Evolutionary conservation across 306 rosid genomes (phyloP), one percentile per base, ranked within the genome.

Genomic region (Notholithocarpus densiflorus): DNA sequence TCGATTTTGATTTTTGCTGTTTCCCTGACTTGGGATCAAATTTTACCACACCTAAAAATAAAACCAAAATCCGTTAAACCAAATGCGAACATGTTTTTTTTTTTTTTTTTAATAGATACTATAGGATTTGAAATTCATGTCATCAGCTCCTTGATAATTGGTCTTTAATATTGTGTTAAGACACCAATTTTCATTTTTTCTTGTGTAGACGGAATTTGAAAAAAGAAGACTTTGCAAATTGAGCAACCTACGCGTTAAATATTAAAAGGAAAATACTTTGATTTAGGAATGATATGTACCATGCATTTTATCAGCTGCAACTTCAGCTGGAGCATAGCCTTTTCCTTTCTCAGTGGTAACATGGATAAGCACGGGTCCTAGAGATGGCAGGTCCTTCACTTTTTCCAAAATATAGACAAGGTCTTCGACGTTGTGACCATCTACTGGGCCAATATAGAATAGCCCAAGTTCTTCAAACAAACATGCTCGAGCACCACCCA

Each of bases 241-340:
- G 45, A 40, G 45, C 45, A 40, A 40, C 11, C 10, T 40, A 40
- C 11, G 11, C 45, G 11, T 40, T 2, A 40, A 40, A 40, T 40
- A 40, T 40, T 40, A 40, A 2, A 8, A 40, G 45, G 45, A 40
- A 7, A 8, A 40, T 40, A 40, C 45, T 68, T 4, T 20, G 20
- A 21, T 20, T 56, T 5, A 20, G 19, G 18, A 43, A 21, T 23
- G 54, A 5, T 10, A 17, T 18, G 21, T 75, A 88, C 95, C 93
- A 5, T 91, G 96, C 93, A 89, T 89, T 77, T 91, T 91, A 77
- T 91, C 96, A 20, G 89, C 11, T 17, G 96, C 91, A n/a, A 29
- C 53, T 79, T 87, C 91, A 10, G 96, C 96, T 4, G 90, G 91
- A 27, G 60, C 83, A 71, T 91, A 91, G 24, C 96, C 90, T 74